phyloP scores from a whole-genome alignment of 31 red algal species.

The Endocladia muricata region DNA sequence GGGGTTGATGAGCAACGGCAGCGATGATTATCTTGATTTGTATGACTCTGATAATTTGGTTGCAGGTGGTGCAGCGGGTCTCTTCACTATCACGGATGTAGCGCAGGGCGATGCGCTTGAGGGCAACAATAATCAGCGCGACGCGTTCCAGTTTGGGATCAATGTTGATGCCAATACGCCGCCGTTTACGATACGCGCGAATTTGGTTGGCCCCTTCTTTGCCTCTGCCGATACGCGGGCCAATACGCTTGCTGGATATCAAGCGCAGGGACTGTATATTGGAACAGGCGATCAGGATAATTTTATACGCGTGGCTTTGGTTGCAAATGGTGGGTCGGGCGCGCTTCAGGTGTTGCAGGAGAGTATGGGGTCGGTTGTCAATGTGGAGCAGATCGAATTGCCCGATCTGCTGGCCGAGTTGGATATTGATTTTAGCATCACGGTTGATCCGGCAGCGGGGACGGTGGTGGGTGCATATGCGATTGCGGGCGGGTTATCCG shows the following conservation, averaged over 20 bases:
- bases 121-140: not conserved
- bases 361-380: too few relatives aligned
- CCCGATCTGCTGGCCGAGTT: too few relatives aligned
- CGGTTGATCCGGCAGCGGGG: too few relatives aligned
- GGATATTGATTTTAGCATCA: too few relatives aligned
- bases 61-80: not conserved
- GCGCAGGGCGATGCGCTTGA: not conserved
- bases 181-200: not conserved
- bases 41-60: not conserved
- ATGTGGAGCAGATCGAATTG: too few relatives aligned
- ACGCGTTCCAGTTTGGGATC: not conserved
- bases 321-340: too few relatives aligned
- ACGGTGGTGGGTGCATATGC: too few relatives aligned
- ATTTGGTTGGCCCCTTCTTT: not conserved
- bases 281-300: not conserved
- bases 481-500: too few relatives aligned
- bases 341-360: too few relatives aligned
- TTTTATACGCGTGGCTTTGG: too few relatives aligned
- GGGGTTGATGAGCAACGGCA: not conserved
- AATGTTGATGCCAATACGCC: not conserved
- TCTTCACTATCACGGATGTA: not conserved
- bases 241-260: not conserved
- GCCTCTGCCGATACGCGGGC: too few relatives aligned
- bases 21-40: not conserved
- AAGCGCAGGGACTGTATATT: not conserved